Conservation (phyloP, 495 filamentous ascomycete genomes). For the Trichocladium antarcticum region DNA sequence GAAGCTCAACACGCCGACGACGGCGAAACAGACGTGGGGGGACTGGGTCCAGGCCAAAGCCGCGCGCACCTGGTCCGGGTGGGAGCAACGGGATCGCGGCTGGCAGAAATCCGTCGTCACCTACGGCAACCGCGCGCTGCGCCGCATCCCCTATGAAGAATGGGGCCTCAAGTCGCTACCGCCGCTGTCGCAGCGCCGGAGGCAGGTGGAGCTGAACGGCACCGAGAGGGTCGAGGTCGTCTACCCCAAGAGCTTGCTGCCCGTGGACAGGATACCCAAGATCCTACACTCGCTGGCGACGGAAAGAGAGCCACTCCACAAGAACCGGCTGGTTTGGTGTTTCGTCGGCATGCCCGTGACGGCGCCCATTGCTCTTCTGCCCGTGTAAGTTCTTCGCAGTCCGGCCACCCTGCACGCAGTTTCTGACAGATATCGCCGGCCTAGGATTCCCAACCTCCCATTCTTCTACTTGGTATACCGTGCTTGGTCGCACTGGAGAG, state of each 20-base stretch:
- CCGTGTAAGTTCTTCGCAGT: slow-evolving; percentile 50
- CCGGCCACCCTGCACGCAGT: not conserved
- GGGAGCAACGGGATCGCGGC: slow-evolving; percentile 72
- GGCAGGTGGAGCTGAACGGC: slow-evolving; percentile 50
- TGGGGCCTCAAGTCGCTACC: slow-evolving; percentile 94
- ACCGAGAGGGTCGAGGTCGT: slow-evolving; percentile 61
- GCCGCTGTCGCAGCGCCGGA: slow-evolving; percentile 57
- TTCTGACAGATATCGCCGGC: not conserved
- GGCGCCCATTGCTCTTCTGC: slow-evolving; percentile 67
- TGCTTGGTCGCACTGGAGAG: slow-evolving; percentile 57
- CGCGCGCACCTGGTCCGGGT: slow-evolving; percentile 62
- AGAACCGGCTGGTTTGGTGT: slow-evolving; percentile 64
- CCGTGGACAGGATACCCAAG: slow-evolving; percentile 45
- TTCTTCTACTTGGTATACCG: slow-evolving; percentile 93
- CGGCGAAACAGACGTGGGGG: slow-evolving; percentile 40
- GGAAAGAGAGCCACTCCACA: slow-evolving; percentile 71
- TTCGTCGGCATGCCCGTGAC: slow-evolving; percentile 74
- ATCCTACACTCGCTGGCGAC: slow-evolving; percentile 57
- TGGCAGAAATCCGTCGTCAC: slow-evolving; percentile 80
- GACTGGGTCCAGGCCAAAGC: slow-evolving; percentile 59
- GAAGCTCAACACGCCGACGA: slow-evolving; percentile 43
- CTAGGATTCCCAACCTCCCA: slow-evolving; percentile 83
- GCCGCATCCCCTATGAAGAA: slow-evolving; percentile 89
- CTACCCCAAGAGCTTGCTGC: slow-evolving; percentile 61
- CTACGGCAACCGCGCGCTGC: slow-evolving; percentile 76